Evolutionary conservation across 768 basidiomycete genomes (phyloP).

Genomic region (Xerocomellus amylosporus): DNA sequence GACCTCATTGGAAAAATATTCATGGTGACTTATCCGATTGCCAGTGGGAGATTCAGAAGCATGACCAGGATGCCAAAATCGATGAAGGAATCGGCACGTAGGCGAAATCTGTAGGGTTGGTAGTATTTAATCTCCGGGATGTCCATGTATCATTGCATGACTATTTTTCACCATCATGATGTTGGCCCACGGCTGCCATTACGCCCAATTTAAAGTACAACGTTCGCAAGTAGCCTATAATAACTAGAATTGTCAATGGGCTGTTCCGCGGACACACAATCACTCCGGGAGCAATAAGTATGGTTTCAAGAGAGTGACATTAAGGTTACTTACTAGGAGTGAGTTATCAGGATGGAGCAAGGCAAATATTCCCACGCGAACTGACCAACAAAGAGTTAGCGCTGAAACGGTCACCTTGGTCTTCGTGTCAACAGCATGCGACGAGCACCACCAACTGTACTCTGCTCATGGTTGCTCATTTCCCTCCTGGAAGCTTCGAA

Average conservation of each 20-base stretch:
- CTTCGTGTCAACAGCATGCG: slow-evolving; percentile 19
- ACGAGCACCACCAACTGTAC: slow-evolving; percentile 15
- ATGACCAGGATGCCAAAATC: not conserved
- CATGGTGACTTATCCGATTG: not conserved
- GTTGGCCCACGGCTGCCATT: not conserved
- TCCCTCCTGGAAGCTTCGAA: slow-evolving; percentile 1
- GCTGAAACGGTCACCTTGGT: not conserved
- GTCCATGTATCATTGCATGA: too few relatives aligned
- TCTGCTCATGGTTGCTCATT: slow-evolving; percentile 17
- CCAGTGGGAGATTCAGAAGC: not conserved
- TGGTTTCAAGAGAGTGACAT: too few relatives aligned
- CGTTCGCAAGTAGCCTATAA: not conserved
- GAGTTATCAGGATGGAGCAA: not conserved
- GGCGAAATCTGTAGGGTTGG: not conserved
- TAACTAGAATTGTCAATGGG: too few relatives aligned
- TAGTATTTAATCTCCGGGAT: not conserved
- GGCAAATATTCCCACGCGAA: slow-evolving; percentile 15
- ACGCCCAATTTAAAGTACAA: not conserved
- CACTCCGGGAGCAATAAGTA: too few relatives aligned
- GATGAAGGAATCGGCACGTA: not conserved
- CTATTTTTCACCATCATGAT: not conserved
- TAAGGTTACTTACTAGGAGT: too few relatives aligned
- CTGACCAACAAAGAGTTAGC: not conserved
- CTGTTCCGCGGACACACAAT: not conserved
- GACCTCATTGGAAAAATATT: not conserved